These are phyloP conservation scores for Phytopythium vexans DNA, from an alignment of 352 stramenopile genomes.

Conservation along the genomic window DNA sequence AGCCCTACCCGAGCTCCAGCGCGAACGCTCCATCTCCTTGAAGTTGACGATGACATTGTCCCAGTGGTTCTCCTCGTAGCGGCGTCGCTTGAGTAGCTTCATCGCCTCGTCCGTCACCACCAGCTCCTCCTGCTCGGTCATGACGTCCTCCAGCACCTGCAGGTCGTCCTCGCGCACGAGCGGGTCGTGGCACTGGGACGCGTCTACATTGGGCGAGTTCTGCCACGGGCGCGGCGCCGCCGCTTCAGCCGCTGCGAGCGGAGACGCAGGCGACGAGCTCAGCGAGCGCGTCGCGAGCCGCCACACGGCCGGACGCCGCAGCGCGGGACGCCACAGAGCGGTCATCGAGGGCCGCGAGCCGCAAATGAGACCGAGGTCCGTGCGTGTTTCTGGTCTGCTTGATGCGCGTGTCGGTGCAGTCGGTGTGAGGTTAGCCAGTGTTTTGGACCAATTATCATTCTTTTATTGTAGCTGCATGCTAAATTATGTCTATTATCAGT, in stretches of 20 bases:
- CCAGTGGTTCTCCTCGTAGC: constrained; percentile 82
- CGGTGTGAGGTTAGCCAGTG: too few species aligned
- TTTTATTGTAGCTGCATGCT: too few species aligned
- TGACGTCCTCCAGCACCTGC: constrained; percentile 60
- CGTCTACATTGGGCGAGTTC: constrained; percentile 46
- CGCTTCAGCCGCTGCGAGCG: neutral
- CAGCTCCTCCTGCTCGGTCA: constrained; percentile 71
- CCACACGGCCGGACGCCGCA: neutral
- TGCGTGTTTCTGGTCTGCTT: too few species aligned
- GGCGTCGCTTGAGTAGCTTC: constrained; percentile 57
- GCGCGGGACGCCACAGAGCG: neutral
- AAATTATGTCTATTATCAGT: too few species aligned
- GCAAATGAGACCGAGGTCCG: too few species aligned
- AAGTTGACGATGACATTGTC: constrained; percentile 87
- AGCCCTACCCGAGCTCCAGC: constrained; percentile 50
- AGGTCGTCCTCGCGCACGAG: constrained; percentile 60
- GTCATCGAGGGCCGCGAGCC: too few species aligned
- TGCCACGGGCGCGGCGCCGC: constrained; percentile 16
- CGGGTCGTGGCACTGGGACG: constrained; percentile 48
- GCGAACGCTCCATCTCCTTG: constrained; percentile 85
- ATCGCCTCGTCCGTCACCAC: constrained; percentile 71
- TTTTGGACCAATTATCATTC: too few species aligned
- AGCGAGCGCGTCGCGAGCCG: constrained; percentile 3
- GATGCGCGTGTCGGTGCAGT: too few species aligned
- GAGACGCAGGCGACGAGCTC: constrained; percentile 10